These are phyloP conservation scores for Tuber borchii DNA, from an alignment of 495 filamentous ascomycete species.

Conservation along the genomic window DNA sequence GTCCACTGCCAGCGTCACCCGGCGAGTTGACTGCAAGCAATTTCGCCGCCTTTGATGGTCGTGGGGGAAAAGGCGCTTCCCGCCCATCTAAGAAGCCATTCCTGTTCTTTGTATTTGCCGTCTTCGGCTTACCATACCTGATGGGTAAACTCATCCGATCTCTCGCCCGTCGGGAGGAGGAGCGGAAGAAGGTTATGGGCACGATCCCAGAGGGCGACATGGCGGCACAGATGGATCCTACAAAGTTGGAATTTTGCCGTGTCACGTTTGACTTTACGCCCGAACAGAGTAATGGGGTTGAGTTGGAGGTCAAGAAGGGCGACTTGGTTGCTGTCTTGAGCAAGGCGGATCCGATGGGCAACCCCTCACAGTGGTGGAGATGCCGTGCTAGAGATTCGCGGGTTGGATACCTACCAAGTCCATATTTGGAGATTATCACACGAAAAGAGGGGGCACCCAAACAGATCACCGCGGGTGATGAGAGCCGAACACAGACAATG, in stretches of 20 bases:
- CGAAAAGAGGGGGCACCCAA: conserved; percentile 54
- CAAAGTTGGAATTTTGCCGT: conserved; percentile 89
- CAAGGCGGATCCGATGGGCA: conserved; percentile 82
- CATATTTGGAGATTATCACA: conserved; percentile 79
- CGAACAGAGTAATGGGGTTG: conserved; percentile 63
- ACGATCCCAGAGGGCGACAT: conserved; percentile 34
- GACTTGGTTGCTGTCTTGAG: conserved; percentile 91
- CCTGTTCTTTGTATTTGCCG: conserved; percentile 87
- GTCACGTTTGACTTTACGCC: conserved; percentile 90
- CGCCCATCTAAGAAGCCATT: conserved; percentile 89
- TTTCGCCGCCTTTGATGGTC: conserved; percentile 82
- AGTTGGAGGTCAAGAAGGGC: conserved; percentile 87
- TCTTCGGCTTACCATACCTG: conserved; percentile 90
- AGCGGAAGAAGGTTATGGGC: conserved; percentile 53
- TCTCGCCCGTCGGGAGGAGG: conserved; percentile 74
- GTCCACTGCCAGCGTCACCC: conserved; percentile 78
- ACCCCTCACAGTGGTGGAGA: conserved; percentile 93
- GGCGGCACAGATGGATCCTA: conserved; percentile 62
- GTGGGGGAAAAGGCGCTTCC: conserved; percentile 49
- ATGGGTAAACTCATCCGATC: conserved; percentile 90
- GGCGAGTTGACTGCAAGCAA: conserved; percentile 78
- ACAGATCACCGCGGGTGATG: conserved; percentile 49
- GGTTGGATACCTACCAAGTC: conserved; percentile 81
- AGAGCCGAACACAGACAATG: conserved; percentile 43
- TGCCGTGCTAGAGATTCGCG: conserved; percentile 87